phyloP scores from a whole-genome alignment of 2,329 filamentous ascomycete genomes.

The Zalaria obscura region DNA sequence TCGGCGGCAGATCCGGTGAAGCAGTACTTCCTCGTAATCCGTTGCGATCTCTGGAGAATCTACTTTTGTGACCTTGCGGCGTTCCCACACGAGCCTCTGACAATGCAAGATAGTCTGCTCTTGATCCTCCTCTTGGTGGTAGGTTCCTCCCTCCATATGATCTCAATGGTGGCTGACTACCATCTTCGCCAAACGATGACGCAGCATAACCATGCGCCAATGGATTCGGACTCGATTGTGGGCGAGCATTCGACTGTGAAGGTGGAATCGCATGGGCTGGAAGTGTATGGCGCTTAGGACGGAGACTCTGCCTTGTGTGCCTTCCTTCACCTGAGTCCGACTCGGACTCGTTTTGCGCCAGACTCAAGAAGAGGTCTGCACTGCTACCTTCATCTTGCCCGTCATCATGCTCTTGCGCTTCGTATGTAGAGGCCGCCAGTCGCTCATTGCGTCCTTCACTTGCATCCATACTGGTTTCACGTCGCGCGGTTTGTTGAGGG shows the following conservation, averaged over 20 bases:
- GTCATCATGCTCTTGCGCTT: too few species aligned
- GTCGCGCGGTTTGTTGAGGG: too few species aligned
- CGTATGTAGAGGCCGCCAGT: too few species aligned
- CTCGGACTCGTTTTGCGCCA: slow-evolving; percentile 12
- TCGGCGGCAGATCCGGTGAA: slow-evolving; percentile 13
- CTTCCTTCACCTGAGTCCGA: slow-evolving; percentile 1
- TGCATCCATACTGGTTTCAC: too few species aligned
- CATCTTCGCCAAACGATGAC: background rate
- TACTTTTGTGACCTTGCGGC: background rate
- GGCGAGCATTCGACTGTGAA: background rate
- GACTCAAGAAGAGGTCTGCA: slow-evolving; percentile 16
- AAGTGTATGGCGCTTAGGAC: background rate
- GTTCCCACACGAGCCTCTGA: background rate
- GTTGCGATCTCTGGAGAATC: background rate
- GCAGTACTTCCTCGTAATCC: background rate
- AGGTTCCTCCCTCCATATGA: background rate
- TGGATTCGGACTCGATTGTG: background rate
- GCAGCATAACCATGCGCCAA: background rate
- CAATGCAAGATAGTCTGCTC: background rate
- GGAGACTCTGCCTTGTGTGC: background rate
- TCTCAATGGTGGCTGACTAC: background rate
- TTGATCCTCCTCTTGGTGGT: background rate
- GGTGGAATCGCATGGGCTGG: background rate
- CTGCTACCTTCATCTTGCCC: background rate
- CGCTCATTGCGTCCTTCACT: too few species aligned